Conservation (phyloP, 805 yeast species). For the Cyberlindnera japonica region DNA sequence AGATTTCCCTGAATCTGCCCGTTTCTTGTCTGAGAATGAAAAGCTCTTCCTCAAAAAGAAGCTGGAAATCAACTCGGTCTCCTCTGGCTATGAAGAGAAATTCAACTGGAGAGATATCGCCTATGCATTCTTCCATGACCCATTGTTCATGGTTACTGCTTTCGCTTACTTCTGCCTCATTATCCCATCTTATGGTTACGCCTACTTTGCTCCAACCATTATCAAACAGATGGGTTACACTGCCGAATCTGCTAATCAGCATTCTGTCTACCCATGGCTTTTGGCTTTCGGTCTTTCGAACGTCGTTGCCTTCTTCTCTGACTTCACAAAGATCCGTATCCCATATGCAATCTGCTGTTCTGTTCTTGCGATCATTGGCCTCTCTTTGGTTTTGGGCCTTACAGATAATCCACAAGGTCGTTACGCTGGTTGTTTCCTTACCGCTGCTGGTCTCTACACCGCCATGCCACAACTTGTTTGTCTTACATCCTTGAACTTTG, state of each 20-base stretch:
- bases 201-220: slow-evolving; percentile 44
- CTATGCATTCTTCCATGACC: slow-evolving; percentile 42
- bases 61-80: slow-evolving; percentile 35
- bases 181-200: slow-evolving; percentile 38
- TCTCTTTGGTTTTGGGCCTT: slow-evolving; percentile 34
- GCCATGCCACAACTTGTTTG: slow-evolving; percentile 36
- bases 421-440: slow-evolving; percentile 37
- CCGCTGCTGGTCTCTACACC: slow-evolving; percentile 37
- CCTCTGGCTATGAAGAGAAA: slow-evolving; percentile 34
- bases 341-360: slow-evolving; percentile 36
- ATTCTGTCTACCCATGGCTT: slow-evolving; percentile 85
- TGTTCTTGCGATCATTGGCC: slow-evolving; percentile 31
- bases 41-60: slow-evolving; percentile 35
- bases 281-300: slow-evolving; percentile 67
- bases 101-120: slow-evolving; percentile 37
- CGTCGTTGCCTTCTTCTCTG: slow-evolving; percentile 61
- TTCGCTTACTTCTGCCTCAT: slow-evolving; percentile 36
- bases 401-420: slow-evolving; percentile 37
- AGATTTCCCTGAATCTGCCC: slow-evolving; percentile 39
- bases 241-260: slow-evolving; percentile 70
- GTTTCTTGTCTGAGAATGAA: slow-evolving; percentile 40
- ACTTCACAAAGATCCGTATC: slow-evolving; percentile 44
- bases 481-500: slow-evolving; percentile 37
- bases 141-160: slow-evolving; percentile 44
- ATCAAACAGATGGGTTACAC: slow-evolving; percentile 45